A percentile compares a stretch with the other conserved stretches of the same genome.
These are phyloP conservation scores for Beta vulgaris DNA, from an alignment of 148 eudicot genomes.

Conservation along the genomic window DNA sequence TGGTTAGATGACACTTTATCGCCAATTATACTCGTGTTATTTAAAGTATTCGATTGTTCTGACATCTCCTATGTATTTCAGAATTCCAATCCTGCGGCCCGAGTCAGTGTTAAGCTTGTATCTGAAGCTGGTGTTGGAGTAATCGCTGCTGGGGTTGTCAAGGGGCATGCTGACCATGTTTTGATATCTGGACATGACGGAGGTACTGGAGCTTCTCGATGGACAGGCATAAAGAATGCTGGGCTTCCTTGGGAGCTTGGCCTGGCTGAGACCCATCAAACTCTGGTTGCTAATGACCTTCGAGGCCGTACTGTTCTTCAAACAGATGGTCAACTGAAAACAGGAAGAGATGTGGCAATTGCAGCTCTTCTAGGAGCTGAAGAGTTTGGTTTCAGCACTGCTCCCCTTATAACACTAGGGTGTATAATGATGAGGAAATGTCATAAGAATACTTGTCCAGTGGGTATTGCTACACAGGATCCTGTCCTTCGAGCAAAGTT, in stretches of 20 bases:
- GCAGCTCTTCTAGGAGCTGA: constrained; percentile 99
- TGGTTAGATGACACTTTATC: neutral
- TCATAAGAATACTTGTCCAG: constrained; percentile 98
- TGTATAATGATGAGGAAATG: constrained; percentile 99
- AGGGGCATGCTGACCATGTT: constrained; percentile 97
- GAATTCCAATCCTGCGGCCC: constrained; percentile 96
- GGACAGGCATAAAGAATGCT: constrained; percentile 99
- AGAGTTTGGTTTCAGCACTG: constrained; percentile 98
- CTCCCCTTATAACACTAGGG: constrained; percentile 94
- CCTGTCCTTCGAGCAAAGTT: constrained; percentile 94
- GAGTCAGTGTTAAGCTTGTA: constrained; percentile 93
- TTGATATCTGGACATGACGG: constrained; percentile 98
- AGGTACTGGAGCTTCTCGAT: constrained; percentile 97
- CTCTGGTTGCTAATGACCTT: constrained; percentile 94
- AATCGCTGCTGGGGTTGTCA: constrained; percentile 94
- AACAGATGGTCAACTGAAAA: constrained; percentile 95
- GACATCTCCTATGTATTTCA: constrained; percentile 26
- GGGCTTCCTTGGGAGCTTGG: constrained; percentile 99
- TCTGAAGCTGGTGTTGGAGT: constrained; percentile 99
- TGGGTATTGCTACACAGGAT: constrained; percentile 98
- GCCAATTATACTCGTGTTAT: neutral
- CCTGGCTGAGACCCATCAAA: constrained; percentile 97
- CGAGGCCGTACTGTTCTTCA: constrained; percentile 92
- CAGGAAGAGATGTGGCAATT: constrained; percentile 96
- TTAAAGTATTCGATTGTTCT: neutral